Base-by-base conservation (phyloP, 1,284 basidiomycete species). In the Garcileccinum viscosum region DNA sequence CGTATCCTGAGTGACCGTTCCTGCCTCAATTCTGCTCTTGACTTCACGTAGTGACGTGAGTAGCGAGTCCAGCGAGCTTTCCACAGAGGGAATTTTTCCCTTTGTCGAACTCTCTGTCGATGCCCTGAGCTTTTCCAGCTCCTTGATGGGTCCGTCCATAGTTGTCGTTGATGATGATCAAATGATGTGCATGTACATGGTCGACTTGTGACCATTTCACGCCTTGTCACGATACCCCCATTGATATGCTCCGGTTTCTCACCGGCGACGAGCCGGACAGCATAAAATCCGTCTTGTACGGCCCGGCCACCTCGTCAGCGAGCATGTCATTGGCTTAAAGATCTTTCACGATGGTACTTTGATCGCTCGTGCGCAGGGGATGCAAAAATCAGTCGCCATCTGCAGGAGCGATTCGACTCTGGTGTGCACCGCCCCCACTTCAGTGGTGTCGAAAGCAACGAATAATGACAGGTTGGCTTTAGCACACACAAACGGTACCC, bases 101-200 rank as follows among this genome's bases (percentile, higher is more conserved):
- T 87, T 83, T 69, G 79, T 68, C 22, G 80, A 75, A 44, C 76
- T 75, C 19, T 86, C 83, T 2, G 88, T 87, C 47, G 91, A 81
- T 71, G 88, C 87, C 78, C 93, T 90, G 63, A 94, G 87, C 80
- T 88, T 94, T 44, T 85, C 85, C 19, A 95, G 85, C 77, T 95
- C 93, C 78, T 92, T 94, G 71, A 93, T 80, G 59, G 89, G 84
- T 5, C 82, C 87, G 65, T 94, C 92, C 93, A 94, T 93, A 66
- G 69, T 63, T 59, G 27, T 63, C 33, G 63, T 35, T 47, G 44
- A 58, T 37, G 62, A 14, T 58, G 35, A 27, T 37, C 30, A 24
- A 40, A 33, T 38, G 38, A n/a, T 58, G 67, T 58, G 30, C 32
- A 38, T 33, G 9, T 33, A 8, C 62, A 60, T 53, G 30, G 30